Evolutionary conservation across 75 land plant species (phyloP).

Genomic region (Selaginella moellendorffii): DNA sequence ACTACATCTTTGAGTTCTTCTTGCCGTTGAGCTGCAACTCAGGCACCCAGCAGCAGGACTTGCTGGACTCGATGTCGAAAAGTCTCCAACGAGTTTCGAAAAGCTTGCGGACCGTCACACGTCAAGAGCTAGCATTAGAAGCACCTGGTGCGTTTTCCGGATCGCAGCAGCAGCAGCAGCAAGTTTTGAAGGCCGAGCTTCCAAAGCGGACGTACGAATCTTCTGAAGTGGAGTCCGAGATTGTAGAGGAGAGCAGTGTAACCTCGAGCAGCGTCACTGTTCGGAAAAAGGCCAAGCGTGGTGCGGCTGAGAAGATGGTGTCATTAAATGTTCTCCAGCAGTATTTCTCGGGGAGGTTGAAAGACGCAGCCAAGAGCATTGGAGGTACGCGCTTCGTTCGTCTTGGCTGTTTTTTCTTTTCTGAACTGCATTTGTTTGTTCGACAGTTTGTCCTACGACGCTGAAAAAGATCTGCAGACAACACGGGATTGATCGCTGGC

Average conservation of each 20-base stretch:
- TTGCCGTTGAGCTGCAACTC: constrained; percentile 56
- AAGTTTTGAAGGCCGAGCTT: too few relatives aligned
- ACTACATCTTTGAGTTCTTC: constrained; percentile 79
- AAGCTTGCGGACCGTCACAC: constrained; percentile 65
- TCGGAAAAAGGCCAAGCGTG: constrained; percentile 21
- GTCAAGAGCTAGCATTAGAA: constrained; percentile 44
- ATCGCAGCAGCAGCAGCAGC: too few relatives aligned
- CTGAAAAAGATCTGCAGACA: constrained; percentile 16
- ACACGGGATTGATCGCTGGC: neutral
- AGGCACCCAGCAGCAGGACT: constrained; percentile 44
- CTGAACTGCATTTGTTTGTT: neutral
- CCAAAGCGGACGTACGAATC: neutral
- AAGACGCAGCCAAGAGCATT: constrained; percentile 69
- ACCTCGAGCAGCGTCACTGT: too few relatives aligned
- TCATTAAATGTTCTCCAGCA: constrained; percentile 41
- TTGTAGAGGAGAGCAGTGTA: too few relatives aligned
- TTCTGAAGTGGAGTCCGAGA: too few relatives aligned
- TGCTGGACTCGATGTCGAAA: constrained; percentile 56
- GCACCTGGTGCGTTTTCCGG: too few relatives aligned
- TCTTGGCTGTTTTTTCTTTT: neutral
- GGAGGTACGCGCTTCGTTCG: constrained; percentile 35
- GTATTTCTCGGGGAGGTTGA: constrained; percentile 69
- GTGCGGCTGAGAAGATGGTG: constrained; percentile 33
- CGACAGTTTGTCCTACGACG: constrained; percentile 37
- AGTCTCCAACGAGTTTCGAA: constrained; percentile 67